Percentiles rank a stretch among this genome's conserved stretches.
Evolutionary conservation across 176 grass and related monocot genomes (phyloP).

Genomic region (Lolium rigidum): DNA sequence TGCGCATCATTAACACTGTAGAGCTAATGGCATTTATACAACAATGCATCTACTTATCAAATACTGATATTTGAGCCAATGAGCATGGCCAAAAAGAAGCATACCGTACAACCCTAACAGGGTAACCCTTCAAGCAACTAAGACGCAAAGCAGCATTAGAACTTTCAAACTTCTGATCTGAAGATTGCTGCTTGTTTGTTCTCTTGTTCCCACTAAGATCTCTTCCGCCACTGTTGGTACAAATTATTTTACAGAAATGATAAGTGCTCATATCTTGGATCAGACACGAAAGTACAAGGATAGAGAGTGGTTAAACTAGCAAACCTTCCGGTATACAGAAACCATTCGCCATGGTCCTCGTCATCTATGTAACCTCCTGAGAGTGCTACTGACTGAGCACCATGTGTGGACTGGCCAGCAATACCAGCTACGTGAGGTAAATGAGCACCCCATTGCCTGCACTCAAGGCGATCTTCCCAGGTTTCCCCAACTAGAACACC

Average conservation of each 20-base stretch:
- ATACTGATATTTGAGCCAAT: background rate
- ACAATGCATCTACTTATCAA: background rate
- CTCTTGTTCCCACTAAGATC: conserved; percentile 90
- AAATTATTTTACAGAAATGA: conserved; percentile 23
- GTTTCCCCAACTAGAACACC: conserved; percentile 75
- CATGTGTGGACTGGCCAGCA: conserved; percentile 74
- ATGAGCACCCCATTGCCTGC: conserved; percentile 93
- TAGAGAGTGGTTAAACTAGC: background rate
- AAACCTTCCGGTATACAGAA: conserved; percentile 46
- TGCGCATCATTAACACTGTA: background rate
- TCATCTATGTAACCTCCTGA: conserved; percentile 87
- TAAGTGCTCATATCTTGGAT: background rate
- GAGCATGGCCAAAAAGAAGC: conserved; percentile 13
- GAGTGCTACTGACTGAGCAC: conserved; percentile 87
- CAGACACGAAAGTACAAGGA: background rate
- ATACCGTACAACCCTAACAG: conserved; percentile 84
- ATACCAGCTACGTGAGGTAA: conserved; percentile 95
- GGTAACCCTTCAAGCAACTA: conserved; percentile 84
- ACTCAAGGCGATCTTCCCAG: conserved; percentile 87
- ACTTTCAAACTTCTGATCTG: conserved; percentile 90
- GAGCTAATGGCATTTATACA: background rate
- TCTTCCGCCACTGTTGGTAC: conserved; percentile 70
- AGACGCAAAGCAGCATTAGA: conserved; percentile 73
- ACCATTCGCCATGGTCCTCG: conserved; percentile 96
- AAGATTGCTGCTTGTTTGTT: conserved; percentile 88